These are phyloP conservation scores for Coemansia sp. DNA, from an alignment of 192 early-diverging fungal species.

Conservation along the genomic window DNA sequence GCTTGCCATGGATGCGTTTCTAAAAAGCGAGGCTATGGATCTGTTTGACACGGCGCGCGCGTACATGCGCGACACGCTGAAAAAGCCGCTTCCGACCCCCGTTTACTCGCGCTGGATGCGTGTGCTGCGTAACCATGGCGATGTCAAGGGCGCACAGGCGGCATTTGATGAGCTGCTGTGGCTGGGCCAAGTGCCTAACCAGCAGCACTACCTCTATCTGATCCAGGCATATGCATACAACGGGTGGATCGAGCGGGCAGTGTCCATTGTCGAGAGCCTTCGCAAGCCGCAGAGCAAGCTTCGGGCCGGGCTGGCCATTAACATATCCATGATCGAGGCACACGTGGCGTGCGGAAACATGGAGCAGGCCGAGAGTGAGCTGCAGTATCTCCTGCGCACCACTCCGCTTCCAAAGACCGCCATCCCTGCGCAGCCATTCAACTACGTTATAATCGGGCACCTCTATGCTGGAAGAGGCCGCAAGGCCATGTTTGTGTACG, in stretches of 20 bases:
- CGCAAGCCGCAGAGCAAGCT: slow-evolving; percentile 30
- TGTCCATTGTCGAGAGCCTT: slow-evolving; percentile 34
- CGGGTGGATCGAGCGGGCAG: slow-evolving; percentile 40
- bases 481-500: slow-evolving; percentile 69
- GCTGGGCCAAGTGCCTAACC: slow-evolving; percentile 42
- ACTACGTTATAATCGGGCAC: slow-evolving; percentile 38
- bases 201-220: slow-evolving; percentile 42
- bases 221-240: slow-evolving; percentile 39
- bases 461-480: slow-evolving; percentile 53
- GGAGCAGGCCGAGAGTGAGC: slow-evolving; percentile 33
- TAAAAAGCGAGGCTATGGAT: slow-evolving; percentile 44
- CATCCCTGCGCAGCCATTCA: slow-evolving; percentile 45
- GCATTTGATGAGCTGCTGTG: slow-evolving; percentile 44
- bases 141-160: slow-evolving; percentile 32
- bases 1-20: slow-evolving; percentile 23
- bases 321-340: slow-evolving; percentile 42
- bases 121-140: slow-evolving; percentile 39
- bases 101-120: slow-evolving; percentile 48
- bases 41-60: slow-evolving; percentile 40
- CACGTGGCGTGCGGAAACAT: slow-evolving; percentile 37
- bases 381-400: slow-evolving; percentile 19
- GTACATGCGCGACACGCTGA: slow-evolving; percentile 27
- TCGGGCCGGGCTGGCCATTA: slow-evolving; percentile 18
- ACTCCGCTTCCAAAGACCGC: slow-evolving; percentile 22
- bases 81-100: slow-evolving; percentile 37